These are phyloP conservation scores for Speleostelium caveatum DNA, from an alignment of 78 protist species.

Conservation along the genomic window DNA sequence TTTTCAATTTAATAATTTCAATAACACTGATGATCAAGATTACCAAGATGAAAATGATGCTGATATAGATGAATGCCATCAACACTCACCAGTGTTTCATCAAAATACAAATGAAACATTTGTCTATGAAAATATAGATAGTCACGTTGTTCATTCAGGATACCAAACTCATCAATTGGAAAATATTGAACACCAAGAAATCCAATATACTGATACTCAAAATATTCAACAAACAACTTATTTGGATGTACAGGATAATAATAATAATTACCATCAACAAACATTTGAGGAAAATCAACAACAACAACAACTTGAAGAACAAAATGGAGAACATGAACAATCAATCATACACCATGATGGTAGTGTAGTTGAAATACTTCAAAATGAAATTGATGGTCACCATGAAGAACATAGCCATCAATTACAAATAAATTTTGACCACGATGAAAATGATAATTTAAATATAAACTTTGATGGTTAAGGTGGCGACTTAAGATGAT, in stretches of 20 bases:
- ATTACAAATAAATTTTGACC: background rate
- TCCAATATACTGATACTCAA: background rate
- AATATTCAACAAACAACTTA: background rate
- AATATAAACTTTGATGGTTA: too few relatives aligned
- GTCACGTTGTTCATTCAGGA: too few relatives aligned
- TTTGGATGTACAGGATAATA: background rate
- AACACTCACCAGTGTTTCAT: too few relatives aligned
- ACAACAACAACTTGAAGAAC: slow-evolving; percentile 8
- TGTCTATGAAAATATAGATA: too few relatives aligned
- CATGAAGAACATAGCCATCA: background rate
- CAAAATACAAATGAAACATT: too few relatives aligned
- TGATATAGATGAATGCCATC: too few relatives aligned
- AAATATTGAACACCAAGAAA: background rate
- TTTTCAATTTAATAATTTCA: too few relatives aligned
- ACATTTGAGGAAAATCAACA: background rate
- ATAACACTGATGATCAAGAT: too few relatives aligned
- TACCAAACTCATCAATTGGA: background rate
- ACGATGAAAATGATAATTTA: background rate
- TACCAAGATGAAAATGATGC: too few relatives aligned
- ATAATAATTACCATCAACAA: background rate
- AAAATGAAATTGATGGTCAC: background rate
- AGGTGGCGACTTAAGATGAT: too few relatives aligned
- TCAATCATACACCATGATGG: background rate
- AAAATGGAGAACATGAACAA: background rate
- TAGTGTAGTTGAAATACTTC: background rate